Base-by-base conservation (phyloP, 225 moss, liverwort and hornwort species). In the Lunularia cruciata region DNA sequence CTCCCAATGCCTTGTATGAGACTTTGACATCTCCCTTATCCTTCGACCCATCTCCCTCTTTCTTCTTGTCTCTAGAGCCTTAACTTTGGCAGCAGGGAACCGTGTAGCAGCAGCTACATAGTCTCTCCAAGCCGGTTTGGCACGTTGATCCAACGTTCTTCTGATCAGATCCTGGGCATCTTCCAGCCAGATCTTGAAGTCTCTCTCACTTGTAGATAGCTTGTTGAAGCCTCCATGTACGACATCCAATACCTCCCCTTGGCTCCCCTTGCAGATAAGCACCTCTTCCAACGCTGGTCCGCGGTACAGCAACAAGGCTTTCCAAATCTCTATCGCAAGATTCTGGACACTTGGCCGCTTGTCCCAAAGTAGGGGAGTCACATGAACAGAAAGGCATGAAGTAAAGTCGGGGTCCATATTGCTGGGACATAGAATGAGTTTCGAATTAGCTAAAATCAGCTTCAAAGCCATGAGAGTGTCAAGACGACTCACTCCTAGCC, bases 1-100 rank as follows among this genome's bases (percentile, higher is more conserved):
- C 35, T 91, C 93, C 77, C 83, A 85, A 70, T 98, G 89, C 65
- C 63, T 75, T 27, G 82, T 58, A 64, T 84, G 86, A 61, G 84
- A 73, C 78, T 93, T 93, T 37, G 79, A 52, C 49, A 71, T 81
- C 48, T 93, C 91, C 68, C 76, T 81, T 26, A 74, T 71, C 55
- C 90, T 83, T 67, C 92, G 84, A 33, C 75, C 78, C 93, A 98
- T 93, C 83, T 98, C 91, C 72, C 79, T 83, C 75, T 89, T 98
- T 77, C 98, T 79, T 75, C 98, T 82, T 20, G 77, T 81, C 76
- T 98, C 93, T 59, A 89, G 5, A 54, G 85, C 79, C 77, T 87
- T 98, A 23, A 98, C 81, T 83, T 87, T 89, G 33, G 83, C 73
- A 22, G 81, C 86, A 69, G 86, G 71, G 77, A 92, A 89, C 63